Conservation (phyloP, 495 filamentous ascomycete species). For the Amniculicola lignicola region DNA sequence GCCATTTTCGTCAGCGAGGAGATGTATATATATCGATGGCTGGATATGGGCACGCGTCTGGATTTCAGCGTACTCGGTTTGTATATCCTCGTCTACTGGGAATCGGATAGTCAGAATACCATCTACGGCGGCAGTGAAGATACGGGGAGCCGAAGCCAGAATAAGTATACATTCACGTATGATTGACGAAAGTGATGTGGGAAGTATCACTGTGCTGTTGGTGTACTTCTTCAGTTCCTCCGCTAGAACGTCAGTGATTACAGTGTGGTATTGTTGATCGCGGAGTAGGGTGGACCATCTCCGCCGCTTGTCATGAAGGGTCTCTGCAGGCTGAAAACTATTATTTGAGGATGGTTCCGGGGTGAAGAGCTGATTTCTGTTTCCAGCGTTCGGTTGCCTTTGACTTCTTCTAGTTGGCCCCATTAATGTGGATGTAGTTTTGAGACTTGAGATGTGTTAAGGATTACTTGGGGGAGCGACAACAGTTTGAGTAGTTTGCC, state of each 20-base stretch:
- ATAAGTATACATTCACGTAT: conserved; percentile 23
- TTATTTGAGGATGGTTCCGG: too few species aligned
- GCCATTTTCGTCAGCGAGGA: conserved; percentile 14
- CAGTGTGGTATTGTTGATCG: background rate
- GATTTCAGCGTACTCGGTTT: conserved; percentile 8
- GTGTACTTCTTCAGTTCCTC: conserved; percentile 23
- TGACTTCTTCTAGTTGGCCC: too few species aligned
- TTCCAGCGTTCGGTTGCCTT: too few species aligned
- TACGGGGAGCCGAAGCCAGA: conserved; percentile 10
- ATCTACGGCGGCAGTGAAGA: conserved; percentile 16
- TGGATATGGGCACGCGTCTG: conserved; percentile 7
- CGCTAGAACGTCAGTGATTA: conserved; percentile 10
- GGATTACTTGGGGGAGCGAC: too few species aligned
- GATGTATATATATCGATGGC: conserved; percentile 24
- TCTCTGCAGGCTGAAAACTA: background rate
- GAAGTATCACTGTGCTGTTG: background rate
- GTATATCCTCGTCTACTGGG: background rate
- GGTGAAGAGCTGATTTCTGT: too few species aligned
- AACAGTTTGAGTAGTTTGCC: too few species aligned
- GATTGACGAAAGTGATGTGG: background rate
- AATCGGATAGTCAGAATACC: conserved; percentile 5
- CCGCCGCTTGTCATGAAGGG: background rate
- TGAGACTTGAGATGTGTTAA: too few species aligned
- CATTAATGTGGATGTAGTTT: too few species aligned
- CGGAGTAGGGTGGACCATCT: conserved; percentile 6